These are phyloP conservation scores for Lactifluus rugatus DNA, from an alignment of 768 basidiomycete genomes.

Conservation along the genomic window DNA sequence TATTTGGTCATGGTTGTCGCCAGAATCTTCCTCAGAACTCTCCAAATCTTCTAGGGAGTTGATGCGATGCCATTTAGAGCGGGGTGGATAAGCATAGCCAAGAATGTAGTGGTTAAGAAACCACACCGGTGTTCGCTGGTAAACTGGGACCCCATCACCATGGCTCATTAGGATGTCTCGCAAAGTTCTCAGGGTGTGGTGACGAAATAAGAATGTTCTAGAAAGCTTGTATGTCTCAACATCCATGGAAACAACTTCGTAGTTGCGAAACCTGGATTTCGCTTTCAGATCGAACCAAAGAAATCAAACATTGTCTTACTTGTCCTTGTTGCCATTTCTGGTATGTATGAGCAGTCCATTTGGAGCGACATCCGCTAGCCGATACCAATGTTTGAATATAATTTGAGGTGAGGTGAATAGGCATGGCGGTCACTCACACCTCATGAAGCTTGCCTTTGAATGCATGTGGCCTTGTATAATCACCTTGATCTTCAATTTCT, in stretches of 20 bases:
- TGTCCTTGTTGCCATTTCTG: conserved; percentile 20
- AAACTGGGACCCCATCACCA: conserved; percentile 23
- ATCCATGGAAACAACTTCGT: conserved; percentile 39
- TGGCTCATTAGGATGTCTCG: conserved; percentile 34
- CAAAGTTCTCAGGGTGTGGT: conserved; percentile 40
- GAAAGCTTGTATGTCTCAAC: conserved; percentile 33
- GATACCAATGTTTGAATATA: neutral
- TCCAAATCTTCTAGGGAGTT: conserved; percentile 23
- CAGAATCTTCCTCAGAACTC: conserved; percentile 7
- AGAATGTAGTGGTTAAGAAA: conserved; percentile 36
- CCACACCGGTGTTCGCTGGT: conserved; percentile 40
- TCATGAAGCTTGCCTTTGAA: conserved; percentile 34
- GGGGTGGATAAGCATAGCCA: conserved; percentile 23
- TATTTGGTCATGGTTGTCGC: neutral
- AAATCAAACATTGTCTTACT: conserved; percentile 21
- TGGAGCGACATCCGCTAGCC: conserved; percentile 25
- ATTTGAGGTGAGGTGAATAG: neutral
- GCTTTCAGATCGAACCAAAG: neutral
- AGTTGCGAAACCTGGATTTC: conserved; percentile 34
- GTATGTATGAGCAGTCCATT: conserved; percentile 27
- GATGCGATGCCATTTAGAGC: conserved; percentile 28
- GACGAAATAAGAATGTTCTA: conserved; percentile 43
- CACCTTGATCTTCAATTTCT: neutral
- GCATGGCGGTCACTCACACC: conserved; percentile 25
- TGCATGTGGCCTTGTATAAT: conserved; percentile 17